Evolutionary conservation across 805 yeast species (phyloP).

Genomic region (Pachysolen tannophilus): DNA sequence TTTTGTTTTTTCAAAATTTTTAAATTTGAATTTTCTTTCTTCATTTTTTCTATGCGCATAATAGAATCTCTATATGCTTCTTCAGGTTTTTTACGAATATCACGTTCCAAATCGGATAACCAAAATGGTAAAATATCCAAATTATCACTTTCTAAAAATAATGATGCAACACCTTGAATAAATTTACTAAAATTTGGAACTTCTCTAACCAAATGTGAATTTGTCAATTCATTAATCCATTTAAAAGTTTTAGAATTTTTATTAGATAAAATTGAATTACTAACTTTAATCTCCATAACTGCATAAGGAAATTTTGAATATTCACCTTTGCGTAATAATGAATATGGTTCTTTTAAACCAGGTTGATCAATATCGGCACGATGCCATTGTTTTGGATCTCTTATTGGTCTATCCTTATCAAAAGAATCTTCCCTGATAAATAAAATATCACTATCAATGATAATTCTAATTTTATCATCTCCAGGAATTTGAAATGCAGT

Average conservation of each 20-base stretch:
- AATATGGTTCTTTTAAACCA: conserved; percentile 52
- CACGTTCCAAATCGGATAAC: conserved; percentile 83
- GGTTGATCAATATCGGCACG: conserved; percentile 80
- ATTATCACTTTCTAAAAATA: conserved; percentile 85
- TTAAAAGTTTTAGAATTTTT: conserved; percentile 21
- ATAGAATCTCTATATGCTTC: conserved; percentile 67
- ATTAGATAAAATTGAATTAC: conserved; percentile 36
- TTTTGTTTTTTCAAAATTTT: conserved; percentile 30
- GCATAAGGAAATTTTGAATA: conserved; percentile 75
- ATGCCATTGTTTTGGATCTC: conserved; percentile 89
- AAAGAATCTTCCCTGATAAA: conserved; percentile 89
- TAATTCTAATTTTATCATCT: conserved; percentile 84
- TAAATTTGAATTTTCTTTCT: conserved; percentile 27
- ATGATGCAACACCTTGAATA: conserved; percentile 84
- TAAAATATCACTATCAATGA: conserved; percentile 80
- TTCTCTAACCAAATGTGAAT: conserved; percentile 80
- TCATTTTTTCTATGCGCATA: conserved; percentile 40
- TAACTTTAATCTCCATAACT: conserved; percentile 74
- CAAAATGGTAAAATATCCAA: conserved; percentile 88
- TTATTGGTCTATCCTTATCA: conserved; percentile 76
- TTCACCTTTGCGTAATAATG: conserved; percentile 79
- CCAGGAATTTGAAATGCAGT: conserved; percentile 98
- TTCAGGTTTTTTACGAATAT: conserved; percentile 70
- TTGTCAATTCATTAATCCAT: conserved; percentile 85
- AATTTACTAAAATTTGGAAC: conserved; percentile 91